Evolutionary conservation across 192 early-diverging fungal species (phyloP).

Genomic region (Funneliformis mosseae): DNA sequence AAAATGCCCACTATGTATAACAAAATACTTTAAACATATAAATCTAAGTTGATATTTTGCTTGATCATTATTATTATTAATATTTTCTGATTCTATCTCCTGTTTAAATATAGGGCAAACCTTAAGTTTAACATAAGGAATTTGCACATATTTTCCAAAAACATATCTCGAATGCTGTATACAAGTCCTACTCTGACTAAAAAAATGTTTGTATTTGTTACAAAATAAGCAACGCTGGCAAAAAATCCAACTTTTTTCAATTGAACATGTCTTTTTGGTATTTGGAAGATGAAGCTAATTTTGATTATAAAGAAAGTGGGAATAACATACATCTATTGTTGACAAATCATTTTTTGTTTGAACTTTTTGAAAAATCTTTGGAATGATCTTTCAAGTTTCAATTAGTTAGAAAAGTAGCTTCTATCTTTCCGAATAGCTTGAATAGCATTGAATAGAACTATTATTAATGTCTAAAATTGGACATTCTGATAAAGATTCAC

Average conservation of each 20-base stretch:
- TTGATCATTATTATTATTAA: not conserved
- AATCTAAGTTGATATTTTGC: not conserved
- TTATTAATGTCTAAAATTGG: not conserved
- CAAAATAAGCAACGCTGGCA: not conserved
- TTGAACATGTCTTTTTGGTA: not conserved
- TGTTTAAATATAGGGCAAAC: constrained; percentile 14
- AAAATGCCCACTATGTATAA: constrained; percentile 1
- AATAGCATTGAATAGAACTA: not conserved
- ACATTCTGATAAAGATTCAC: not conserved
- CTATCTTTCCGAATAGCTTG: not conserved
- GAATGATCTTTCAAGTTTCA: not conserved
- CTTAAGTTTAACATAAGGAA: not conserved
- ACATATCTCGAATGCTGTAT: not conserved
- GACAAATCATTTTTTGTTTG: not conserved
- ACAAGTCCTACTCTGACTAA: constrained; percentile 6
- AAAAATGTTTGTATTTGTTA: constrained; percentile 9
- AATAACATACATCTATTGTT: not conserved
- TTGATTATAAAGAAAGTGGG: not conserved
- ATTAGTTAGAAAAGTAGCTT: not conserved
- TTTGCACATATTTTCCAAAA: constrained; percentile 6
- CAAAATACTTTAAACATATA: constrained; percentile 17
- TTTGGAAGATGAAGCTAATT: not conserved
- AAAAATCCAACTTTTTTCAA: constrained; percentile 11
- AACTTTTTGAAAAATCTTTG: not conserved
- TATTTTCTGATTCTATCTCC: constrained; percentile 4